These are phyloP conservation scores for Pyrenophora seminiperda DNA, from an alignment of 2,329 filamentous ascomycete genomes.

Conservation along the genomic window DNA sequence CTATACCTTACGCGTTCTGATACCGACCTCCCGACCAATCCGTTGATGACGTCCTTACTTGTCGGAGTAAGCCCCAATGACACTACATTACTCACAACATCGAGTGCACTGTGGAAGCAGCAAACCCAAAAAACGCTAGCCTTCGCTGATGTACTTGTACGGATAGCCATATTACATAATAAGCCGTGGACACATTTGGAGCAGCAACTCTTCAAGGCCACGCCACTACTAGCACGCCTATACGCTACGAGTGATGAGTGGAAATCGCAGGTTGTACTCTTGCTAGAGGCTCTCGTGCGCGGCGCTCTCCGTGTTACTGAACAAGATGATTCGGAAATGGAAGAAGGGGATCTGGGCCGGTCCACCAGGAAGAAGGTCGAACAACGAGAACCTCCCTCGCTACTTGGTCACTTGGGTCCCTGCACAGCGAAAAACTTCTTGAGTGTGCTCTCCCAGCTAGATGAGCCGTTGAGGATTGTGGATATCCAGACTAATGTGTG, in stretches of 20 bases:
- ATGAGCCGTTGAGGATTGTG: conserved; percentile 72
- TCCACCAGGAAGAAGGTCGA: conserved; percentile 6
- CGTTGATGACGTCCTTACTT: conserved; percentile 73
- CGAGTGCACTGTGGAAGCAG: conserved; percentile 54
- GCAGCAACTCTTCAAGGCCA: conserved; percentile 78
- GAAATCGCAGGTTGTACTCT: conserved; percentile 66
- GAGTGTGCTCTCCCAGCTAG: conserved; percentile 74
- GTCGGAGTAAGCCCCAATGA: conserved; percentile 51
- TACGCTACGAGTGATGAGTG: conserved; percentile 73
- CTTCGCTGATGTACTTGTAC: conserved; percentile 72
- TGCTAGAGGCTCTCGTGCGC: conserved; percentile 75
- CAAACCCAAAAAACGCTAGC: conserved; percentile 68
- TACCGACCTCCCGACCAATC: conserved; percentile 75
- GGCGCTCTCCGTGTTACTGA: conserved; percentile 66
- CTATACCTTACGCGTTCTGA: conserved; percentile 74
- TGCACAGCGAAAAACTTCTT: conserved; percentile 85
- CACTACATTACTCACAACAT: conserved; percentile 54
- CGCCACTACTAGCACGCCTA: conserved; percentile 75
- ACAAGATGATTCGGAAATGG: conserved; percentile 13
- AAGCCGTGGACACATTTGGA: conserved; percentile 70
- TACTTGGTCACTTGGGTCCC: conserved; percentile 87
- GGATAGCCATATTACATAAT: conserved; percentile 68
- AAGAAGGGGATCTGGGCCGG: conserved; percentile 12
- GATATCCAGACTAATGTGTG: conserved; percentile 73
- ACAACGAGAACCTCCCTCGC: conserved; percentile 75